Conservation (phyloP, 352 stramenopile genomes). For the Phytophthora fragariae region DNA sequence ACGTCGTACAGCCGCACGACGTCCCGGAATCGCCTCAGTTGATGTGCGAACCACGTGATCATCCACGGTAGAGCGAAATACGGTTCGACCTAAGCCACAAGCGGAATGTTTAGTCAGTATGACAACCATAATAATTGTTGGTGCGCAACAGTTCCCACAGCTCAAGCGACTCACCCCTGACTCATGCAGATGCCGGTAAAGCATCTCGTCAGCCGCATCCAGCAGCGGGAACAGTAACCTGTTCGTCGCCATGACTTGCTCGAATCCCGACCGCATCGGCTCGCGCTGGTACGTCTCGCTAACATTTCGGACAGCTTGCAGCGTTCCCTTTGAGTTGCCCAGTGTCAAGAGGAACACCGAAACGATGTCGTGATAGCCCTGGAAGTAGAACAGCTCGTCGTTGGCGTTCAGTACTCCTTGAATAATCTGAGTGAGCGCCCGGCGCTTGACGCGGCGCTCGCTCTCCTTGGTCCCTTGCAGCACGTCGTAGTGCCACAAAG, state of each 20-base stretch:
- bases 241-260: slow-evolving; percentile 71
- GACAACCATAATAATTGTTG: slow-evolving; percentile 5
- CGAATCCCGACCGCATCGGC: slow-evolving; percentile 87
- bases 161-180: slow-evolving; percentile 49
- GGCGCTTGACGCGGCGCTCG: slow-evolving; percentile 69
- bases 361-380: slow-evolving; percentile 95
- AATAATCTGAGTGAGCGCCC: slow-evolving; percentile 71
- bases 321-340: slow-evolving; percentile 70
- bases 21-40: slow-evolving; percentile 88
- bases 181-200: slow-evolving; percentile 73
- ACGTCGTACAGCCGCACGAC: slow-evolving; percentile 94
- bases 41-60: slow-evolving; percentile 96
- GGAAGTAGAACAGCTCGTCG: slow-evolving; percentile 80
- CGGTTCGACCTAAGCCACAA: slow-evolving; percentile 82
- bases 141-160: neutral
- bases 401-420: slow-evolving; percentile 55
- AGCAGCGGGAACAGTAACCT: slow-evolving; percentile 78
- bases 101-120: slow-evolving; percentile 43
- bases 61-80: slow-evolving; percentile 95
- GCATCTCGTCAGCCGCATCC: slow-evolving; percentile 61
- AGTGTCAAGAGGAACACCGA: slow-evolving; percentile 86
- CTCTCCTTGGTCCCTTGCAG: slow-evolving; percentile 64
- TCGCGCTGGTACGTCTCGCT: slow-evolving; percentile 92
- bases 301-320: slow-evolving; percentile 74
- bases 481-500: slow-evolving; percentile 84